phyloP scores from a whole-genome alignment of 2,329 filamentous ascomycete genomes.

The Leptodontidium sp. region DNA sequence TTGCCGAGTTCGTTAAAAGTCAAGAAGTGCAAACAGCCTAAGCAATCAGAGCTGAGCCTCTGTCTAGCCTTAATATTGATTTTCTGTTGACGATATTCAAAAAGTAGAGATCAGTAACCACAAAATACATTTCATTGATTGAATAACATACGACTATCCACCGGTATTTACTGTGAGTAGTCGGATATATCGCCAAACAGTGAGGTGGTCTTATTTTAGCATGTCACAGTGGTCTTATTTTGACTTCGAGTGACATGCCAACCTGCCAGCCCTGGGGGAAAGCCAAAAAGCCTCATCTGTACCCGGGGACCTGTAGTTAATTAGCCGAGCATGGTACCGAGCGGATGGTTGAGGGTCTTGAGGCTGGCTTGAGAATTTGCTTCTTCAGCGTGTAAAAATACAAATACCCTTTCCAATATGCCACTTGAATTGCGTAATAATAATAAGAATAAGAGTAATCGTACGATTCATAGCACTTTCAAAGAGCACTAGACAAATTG shows the following conservation, averaged over 20 bases:
- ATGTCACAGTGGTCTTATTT: too few species aligned
- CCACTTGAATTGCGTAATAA: background rate
- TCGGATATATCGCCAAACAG: background rate
- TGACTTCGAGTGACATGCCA: background rate
- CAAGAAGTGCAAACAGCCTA: background rate
- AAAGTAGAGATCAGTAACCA: background rate
- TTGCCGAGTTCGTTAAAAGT: background rate
- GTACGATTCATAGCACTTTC: too few species aligned
- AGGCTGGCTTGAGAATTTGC: constrained; percentile 4
- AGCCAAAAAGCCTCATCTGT: background rate
- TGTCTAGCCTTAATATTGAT: background rate
- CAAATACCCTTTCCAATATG: background rate
- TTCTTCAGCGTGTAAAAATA: constrained; percentile 5
- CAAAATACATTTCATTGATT: background rate
- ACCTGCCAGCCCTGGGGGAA: background rate
- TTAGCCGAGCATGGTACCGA: background rate
- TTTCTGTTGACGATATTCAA: background rate
- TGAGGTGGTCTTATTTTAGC: background rate
- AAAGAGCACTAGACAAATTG: too few species aligned
- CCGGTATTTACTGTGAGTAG: background rate
- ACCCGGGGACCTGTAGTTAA: background rate
- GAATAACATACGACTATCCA: background rate
- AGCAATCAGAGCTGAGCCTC: background rate
- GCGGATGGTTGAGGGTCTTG: background rate
- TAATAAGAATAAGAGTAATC: too few species aligned